These are phyloP conservation scores for Fusarium sp. DNA, from an alignment of 2,329 filamentous ascomycete species.

Conservation along the genomic window DNA sequence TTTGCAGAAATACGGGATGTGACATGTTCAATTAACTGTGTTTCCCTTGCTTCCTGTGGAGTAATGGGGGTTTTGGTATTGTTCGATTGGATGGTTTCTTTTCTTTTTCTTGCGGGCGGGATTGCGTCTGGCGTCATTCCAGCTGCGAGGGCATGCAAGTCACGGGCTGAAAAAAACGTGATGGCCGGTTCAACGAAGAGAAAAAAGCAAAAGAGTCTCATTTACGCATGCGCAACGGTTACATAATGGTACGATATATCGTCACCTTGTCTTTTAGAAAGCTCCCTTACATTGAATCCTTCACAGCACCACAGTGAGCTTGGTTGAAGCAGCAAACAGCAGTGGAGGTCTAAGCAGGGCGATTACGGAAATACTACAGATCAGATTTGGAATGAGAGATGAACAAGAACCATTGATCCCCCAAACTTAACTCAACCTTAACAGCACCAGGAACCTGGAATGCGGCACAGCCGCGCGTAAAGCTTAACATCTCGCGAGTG, in stretches of 20 bases:
- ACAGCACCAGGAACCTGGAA: conserved; percentile 5
- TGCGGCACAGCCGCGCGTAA: background rate
- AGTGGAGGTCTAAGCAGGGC: conserved; percentile 13
- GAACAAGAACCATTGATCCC: background rate
- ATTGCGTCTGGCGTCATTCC: conserved; percentile 17
- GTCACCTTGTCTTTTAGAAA: background rate
- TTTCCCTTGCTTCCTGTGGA: background rate
- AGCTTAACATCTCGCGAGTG: background rate
- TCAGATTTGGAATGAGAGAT: conserved; percentile 2
- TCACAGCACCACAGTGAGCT: background rate
- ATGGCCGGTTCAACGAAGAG: background rate
- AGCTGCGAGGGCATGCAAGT: conserved; percentile 21
- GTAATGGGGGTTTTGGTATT: background rate
- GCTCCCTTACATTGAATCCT: conserved; percentile 16
- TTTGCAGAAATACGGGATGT: background rate
- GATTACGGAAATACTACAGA: background rate
- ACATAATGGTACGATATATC: background rate
- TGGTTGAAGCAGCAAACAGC: background rate
- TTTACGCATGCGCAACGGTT: background rate
- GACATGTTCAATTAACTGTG: background rate
- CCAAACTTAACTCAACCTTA: background rate
- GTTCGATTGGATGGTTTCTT: background rate
- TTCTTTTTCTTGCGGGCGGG: background rate
- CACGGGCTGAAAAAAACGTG: conserved; percentile 26
- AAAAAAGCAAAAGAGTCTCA: conserved; percentile 1